phyloP scores from a whole-genome alignment of 176 grass and related monocot genomes.

The Bonia amplexicaulis region DNA sequence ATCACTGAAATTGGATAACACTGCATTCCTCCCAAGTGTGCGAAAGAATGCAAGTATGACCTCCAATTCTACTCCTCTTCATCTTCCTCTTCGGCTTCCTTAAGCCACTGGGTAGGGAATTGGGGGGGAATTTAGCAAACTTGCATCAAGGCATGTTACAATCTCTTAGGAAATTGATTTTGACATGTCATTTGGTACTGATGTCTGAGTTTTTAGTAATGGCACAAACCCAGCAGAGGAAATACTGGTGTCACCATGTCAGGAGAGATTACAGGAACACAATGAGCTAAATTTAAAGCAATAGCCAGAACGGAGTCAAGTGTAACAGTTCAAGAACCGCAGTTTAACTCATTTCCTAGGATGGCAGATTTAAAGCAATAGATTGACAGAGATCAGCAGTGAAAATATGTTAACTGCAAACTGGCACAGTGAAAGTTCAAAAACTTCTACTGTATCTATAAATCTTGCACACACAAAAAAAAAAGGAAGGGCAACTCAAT shows the following conservation, averaged over 20 bases:
- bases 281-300: neutral
- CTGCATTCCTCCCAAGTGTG: neutral
- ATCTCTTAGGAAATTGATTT: neutral
- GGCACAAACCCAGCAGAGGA: neutral
- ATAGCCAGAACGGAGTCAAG: neutral
- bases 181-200: neutral
- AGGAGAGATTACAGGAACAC: neutral
- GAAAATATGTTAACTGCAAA: neutral
- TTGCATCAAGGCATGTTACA: neutral
- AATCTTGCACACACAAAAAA: neutral
- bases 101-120: conserved; percentile 54
- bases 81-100: conserved; percentile 70
- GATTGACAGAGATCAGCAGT: neutral
- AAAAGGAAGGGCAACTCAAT: neutral
- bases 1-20: neutral
- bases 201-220: neutral
- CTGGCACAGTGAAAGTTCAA: neutral
- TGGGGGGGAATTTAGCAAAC: neutral
- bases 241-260: neutral
- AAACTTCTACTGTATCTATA: neutral
- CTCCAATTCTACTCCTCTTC: conserved; percentile 46
- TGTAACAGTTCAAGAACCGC: neutral
- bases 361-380: neutral
- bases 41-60: neutral
- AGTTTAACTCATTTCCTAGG: neutral